These are phyloP conservation scores for Sporisorium reilianum DNA, from an alignment of 1,284 basidiomycete genomes.

Conservation along the genomic window DNA sequence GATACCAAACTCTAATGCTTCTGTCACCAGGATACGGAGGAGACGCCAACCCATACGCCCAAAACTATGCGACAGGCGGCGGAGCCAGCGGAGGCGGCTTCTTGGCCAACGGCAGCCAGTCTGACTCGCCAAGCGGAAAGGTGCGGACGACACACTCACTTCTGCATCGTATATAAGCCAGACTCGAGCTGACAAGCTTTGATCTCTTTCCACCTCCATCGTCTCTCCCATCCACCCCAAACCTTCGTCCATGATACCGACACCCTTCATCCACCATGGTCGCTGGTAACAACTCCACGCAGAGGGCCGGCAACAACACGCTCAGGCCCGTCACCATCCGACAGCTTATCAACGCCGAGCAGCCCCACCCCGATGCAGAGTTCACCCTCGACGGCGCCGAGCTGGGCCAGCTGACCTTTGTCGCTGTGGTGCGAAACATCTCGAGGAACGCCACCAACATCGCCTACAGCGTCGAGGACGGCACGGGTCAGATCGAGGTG, in stretches of 20 bases:
- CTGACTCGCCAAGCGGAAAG: slow-evolving; percentile 49
- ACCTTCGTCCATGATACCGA: neutral
- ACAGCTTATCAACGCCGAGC: slow-evolving; percentile 81
- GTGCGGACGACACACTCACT: slow-evolving; percentile 14
- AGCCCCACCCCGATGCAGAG: slow-evolving; percentile 87
- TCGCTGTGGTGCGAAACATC: slow-evolving; percentile 83
- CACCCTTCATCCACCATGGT: slow-evolving; percentile 7
- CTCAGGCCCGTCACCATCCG: slow-evolving; percentile 87
- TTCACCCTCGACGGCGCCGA: slow-evolving; percentile 86
- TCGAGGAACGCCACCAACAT: slow-evolving; percentile 83
- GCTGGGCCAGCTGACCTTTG: slow-evolving; percentile 82
- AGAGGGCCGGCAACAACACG: slow-evolving; percentile 60
- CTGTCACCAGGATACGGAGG: slow-evolving; percentile 26
- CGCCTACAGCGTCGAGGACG: slow-evolving; percentile 86
- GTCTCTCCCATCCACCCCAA: neutral
- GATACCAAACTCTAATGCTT: neutral
- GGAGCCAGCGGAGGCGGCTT: slow-evolving; percentile 57
- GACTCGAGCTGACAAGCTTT: slow-evolving; percentile 3
- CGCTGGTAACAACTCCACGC: slow-evolving; percentile 3
- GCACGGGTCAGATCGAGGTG: slow-evolving; percentile 87
- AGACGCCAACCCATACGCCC: slow-evolving; percentile 53
- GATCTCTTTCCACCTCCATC: neutral
- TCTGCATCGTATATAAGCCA: slow-evolving; percentile 7
- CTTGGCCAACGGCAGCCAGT: slow-evolving; percentile 48
- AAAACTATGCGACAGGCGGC: slow-evolving; percentile 57